These are phyloP conservation scores for Colletotrichum spaethianum DNA, from an alignment of 2,329 filamentous ascomycete species.

Conservation along the genomic window DNA sequence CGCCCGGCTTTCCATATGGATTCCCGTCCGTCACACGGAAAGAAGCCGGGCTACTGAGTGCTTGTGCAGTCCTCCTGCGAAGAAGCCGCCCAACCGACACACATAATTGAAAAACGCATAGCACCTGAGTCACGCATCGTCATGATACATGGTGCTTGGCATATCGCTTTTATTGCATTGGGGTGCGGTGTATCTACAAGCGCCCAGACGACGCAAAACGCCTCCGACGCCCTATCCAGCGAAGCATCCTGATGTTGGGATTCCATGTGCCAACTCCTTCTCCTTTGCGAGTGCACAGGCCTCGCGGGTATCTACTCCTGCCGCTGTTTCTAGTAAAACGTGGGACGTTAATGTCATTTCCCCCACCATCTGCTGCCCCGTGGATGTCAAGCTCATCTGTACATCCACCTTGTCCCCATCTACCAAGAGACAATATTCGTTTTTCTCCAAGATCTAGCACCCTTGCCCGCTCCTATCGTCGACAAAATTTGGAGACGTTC, in stretches of 20 bases:
- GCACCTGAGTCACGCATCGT: not conserved
- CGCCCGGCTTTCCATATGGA: not conserved
- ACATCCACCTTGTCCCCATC: not conserved
- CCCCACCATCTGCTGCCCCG: not conserved
- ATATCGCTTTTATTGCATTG: not conserved
- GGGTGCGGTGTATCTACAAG: not conserved
- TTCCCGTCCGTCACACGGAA: not conserved
- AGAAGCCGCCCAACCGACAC: not conserved
- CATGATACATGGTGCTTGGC: not conserved
- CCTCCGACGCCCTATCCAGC: not conserved
- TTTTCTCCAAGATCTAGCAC: not conserved
- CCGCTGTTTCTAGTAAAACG: conserved; percentile 43
- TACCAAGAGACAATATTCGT: not conserved
- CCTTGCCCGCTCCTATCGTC: not conserved
- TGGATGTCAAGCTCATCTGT: not conserved
- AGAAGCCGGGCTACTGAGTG: not conserved
- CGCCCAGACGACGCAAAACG: not conserved
- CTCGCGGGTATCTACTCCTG: conserved; percentile 43
- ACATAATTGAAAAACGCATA: not conserved
- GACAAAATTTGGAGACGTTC: not conserved
- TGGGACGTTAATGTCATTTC: not conserved
- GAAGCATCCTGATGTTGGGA: not conserved
- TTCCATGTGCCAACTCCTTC: not conserved
- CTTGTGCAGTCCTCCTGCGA: not conserved
- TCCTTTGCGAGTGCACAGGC: conserved; percentile 4